phyloP scores from a whole-genome alignment of 805 yeast species.

The Ogataea parapolymorpha region DNA sequence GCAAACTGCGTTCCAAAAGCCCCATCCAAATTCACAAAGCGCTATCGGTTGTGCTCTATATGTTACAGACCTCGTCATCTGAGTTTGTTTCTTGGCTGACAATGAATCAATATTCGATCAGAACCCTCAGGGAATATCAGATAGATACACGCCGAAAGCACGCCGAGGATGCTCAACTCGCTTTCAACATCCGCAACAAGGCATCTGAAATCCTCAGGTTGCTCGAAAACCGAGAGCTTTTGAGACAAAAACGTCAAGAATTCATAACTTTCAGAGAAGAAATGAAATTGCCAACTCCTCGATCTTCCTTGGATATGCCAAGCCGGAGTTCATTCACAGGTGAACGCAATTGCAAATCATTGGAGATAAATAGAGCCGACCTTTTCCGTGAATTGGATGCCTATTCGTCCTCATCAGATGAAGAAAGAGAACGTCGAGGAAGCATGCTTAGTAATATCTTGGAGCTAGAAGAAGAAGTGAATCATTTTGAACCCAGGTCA shows the following conservation, averaged over 20 bases:
- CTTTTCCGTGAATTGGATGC: constrained; percentile 16
- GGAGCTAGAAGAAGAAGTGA: constrained; percentile 18
- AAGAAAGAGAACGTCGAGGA: constrained; percentile 12
- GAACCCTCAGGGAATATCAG: constrained; percentile 29
- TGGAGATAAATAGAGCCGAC: constrained; percentile 30
- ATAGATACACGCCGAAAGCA: constrained; percentile 18
- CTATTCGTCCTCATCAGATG: constrained; percentile 15
- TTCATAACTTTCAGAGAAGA: constrained; percentile 40
- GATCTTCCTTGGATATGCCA: constrained; percentile 25
- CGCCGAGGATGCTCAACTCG: constrained; percentile 20
- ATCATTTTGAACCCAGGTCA: not conserved
- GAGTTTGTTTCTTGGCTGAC: constrained; percentile 48
- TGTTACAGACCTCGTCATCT: constrained; percentile 51
- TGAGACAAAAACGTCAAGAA: constrained; percentile 39
- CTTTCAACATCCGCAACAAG: constrained; percentile 37
- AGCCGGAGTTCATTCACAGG: constrained; percentile 24
- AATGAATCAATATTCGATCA: constrained; percentile 35
- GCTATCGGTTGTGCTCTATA: constrained; percentile 48
- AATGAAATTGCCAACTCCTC: constrained; percentile 34
- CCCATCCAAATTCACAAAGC: constrained; percentile 46
- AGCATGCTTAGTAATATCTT: constrained; percentile 17
- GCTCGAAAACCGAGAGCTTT: constrained; percentile 32
- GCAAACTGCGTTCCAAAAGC: constrained; percentile 37
- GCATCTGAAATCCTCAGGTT: constrained; percentile 33
- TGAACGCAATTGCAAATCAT: constrained; percentile 20